These are phyloP conservation scores for Cyberlindnera saturnus DNA, from an alignment of 805 yeast species.

Conservation along the genomic window DNA sequence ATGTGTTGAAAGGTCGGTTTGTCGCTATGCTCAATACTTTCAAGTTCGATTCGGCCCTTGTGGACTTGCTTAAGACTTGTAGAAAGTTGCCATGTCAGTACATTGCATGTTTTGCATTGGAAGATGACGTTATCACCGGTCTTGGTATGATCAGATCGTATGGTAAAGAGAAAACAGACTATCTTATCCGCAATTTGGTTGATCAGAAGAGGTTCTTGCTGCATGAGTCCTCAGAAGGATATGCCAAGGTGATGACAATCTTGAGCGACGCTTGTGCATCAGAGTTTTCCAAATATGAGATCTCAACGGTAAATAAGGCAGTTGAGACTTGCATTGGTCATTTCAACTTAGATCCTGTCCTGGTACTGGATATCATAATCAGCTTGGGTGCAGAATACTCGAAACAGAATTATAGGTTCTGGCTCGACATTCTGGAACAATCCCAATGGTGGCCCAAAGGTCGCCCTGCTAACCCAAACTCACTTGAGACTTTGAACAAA, in stretches of 20 bases:
- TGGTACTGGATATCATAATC: slow-evolving; percentile 59
- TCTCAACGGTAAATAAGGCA: slow-evolving; percentile 38
- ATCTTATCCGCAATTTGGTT: slow-evolving; percentile 3
- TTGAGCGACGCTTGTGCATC: slow-evolving; percentile 36
- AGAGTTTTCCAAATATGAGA: slow-evolving; percentile 34
- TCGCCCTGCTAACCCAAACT: slow-evolving; percentile 26
- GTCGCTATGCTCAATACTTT: slow-evolving; percentile 27
- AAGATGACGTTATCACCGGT: slow-evolving; percentile 16
- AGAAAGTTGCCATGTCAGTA: slow-evolving; percentile 19
- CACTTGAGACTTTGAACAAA: slow-evolving; percentile 26
- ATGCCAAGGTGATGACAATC: slow-evolving; percentile 53
- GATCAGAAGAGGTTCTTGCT: slow-evolving; percentile 51
- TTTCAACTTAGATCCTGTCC: slow-evolving; percentile 65
- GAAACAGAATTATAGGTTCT: slow-evolving; percentile 38
- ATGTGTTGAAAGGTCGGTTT: slow-evolving; percentile 21
- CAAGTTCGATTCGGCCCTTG: slow-evolving; percentile 18
- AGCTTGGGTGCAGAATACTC: slow-evolving; percentile 44
- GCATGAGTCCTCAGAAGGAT: slow-evolving; percentile 77
- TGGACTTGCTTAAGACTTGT: slow-evolving; percentile 20
- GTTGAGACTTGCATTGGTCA: slow-evolving; percentile 63
- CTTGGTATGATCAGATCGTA: slow-evolving; percentile 1
- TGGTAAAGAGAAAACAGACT: slow-evolving; percentile 1
- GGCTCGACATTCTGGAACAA: slow-evolving; percentile 41
- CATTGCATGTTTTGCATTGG: slow-evolving; percentile 11
- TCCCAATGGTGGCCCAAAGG: slow-evolving; percentile 65